Conservation (phyloP, 2,329 filamentous ascomycete genomes). For the Nectriaceae sp. region DNA sequence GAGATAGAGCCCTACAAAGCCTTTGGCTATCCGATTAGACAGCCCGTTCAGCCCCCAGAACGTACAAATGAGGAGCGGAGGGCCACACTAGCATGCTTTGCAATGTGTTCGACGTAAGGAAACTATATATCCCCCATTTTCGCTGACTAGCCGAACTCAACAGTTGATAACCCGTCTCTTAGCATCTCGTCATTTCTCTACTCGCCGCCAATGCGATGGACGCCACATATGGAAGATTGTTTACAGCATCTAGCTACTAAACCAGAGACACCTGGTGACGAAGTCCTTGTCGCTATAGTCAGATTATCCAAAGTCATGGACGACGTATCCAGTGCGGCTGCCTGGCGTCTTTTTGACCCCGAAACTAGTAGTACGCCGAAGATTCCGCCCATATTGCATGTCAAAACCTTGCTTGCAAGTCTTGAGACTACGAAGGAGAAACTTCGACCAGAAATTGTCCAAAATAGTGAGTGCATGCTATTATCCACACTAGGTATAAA, state of each 20-base stretch:
- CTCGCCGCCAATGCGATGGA: conserved; percentile 54
- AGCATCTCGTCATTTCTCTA: conserved; percentile 28
- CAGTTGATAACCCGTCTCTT: not conserved
- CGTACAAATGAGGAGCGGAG: conserved; percentile 36
- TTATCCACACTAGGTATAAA: too few species aligned
- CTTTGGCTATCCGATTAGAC: conserved; percentile 16
- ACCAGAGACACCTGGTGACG: conserved; percentile 48
- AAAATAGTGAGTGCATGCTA: conserved; percentile 30
- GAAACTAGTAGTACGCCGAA: conserved; percentile 1
- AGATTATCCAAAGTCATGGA: conserved; percentile 31
- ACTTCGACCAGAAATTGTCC: conserved; percentile 23
- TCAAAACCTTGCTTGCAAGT: conserved; percentile 30
- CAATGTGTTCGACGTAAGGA: conserved; percentile 29
- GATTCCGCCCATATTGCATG: conserved; percentile 27
- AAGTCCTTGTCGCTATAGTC: conserved; percentile 44
- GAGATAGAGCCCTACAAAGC: conserved; percentile 14
- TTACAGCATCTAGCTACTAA: conserved; percentile 42
- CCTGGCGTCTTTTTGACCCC: conserved; percentile 11
- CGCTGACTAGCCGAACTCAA: not conserved
- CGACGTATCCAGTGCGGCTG: conserved; percentile 22
- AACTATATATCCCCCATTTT: not conserved
- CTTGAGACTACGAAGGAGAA: conserved; percentile 27
- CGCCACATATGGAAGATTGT: conserved; percentile 54
- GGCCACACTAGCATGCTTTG: conserved; percentile 30
- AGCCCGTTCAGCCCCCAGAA: not conserved